These are phyloP conservation scores for Solanum paucissectum DNA, from an alignment of 257 asterid species.

Conservation along the genomic window DNA sequence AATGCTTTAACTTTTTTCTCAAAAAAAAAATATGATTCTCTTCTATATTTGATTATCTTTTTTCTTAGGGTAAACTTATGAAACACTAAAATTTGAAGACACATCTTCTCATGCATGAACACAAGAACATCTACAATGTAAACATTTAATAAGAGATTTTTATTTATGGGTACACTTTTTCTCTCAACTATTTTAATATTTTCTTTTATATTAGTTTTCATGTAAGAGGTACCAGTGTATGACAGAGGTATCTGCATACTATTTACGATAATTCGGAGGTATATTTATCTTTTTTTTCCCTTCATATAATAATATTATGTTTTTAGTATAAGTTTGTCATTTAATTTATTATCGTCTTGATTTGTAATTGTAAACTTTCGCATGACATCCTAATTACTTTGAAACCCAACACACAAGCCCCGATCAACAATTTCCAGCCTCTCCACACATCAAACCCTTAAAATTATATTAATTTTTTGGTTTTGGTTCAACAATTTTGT, in stretches of 20 bases:
- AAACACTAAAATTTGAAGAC: not conserved
- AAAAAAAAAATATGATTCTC: not conserved
- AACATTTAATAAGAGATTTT: too few relatives aligned
- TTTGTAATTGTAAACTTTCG: too few relatives aligned
- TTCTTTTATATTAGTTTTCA: too few relatives aligned
- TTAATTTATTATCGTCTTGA: too few relatives aligned
- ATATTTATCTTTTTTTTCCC: too few relatives aligned
- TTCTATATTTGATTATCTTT: too few relatives aligned
- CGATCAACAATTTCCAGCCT: constrained; percentile 10
- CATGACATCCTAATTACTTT: not conserved
- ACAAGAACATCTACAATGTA: too few relatives aligned
- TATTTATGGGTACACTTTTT: not conserved
- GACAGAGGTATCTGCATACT: too few relatives aligned
- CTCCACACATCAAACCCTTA: not conserved
- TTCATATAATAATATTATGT: too few relatives aligned
- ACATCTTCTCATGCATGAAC: not conserved
- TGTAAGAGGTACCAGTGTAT: too few relatives aligned
- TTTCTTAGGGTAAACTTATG: not conserved
- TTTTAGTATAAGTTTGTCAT: too few relatives aligned
- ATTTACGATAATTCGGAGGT: rapidly evolving
- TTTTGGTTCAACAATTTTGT: not conserved
- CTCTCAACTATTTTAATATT: not conserved
- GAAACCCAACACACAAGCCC: not conserved
- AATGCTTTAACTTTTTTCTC: too few relatives aligned
- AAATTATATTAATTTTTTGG: not conserved